A percentile compares a stretch with the other conserved stretches of the same genome.
Conservation (phyloP, 345 rosid genomes). For the Gossypium ekmanianum region DNA sequence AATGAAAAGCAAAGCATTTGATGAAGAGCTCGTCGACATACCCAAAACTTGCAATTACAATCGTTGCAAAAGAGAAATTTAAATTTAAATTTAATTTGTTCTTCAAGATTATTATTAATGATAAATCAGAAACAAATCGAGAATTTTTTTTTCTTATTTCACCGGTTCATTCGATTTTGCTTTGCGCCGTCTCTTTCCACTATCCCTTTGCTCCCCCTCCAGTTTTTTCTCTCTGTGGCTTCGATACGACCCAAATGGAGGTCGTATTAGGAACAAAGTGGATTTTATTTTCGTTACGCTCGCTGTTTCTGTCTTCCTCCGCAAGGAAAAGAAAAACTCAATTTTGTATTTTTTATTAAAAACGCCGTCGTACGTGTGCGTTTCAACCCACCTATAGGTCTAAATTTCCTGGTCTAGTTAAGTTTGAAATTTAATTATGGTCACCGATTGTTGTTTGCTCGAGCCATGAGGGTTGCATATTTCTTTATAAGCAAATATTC, state of each 20-base stretch:
- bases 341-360: not conserved
- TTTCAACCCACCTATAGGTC: not conserved
- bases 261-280: not conserved
- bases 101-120: not conserved
- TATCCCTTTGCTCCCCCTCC: not conserved
- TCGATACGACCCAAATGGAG: slow-evolving; percentile 10
- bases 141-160: not conserved
- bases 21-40: not conserved
- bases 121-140: not conserved
- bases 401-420: no score
- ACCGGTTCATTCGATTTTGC: not conserved
- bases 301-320: not conserved
- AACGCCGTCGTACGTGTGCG: not conserved
- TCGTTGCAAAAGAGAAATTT: not conserved
- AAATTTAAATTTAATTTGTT: not conserved
- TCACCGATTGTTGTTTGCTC: no score
- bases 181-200: not conserved
- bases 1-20: not conserved
- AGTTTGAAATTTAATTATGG: no score
- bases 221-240: not conserved
- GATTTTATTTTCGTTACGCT: not conserved
- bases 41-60: slow-evolving; percentile 8
- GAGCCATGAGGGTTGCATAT: no score
- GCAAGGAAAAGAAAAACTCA: not conserved
- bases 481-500: no score